Evolutionary conservation across 2,329 filamentous ascomycete species (phyloP).

Genomic region (Apiospora saccharicola): DNA sequence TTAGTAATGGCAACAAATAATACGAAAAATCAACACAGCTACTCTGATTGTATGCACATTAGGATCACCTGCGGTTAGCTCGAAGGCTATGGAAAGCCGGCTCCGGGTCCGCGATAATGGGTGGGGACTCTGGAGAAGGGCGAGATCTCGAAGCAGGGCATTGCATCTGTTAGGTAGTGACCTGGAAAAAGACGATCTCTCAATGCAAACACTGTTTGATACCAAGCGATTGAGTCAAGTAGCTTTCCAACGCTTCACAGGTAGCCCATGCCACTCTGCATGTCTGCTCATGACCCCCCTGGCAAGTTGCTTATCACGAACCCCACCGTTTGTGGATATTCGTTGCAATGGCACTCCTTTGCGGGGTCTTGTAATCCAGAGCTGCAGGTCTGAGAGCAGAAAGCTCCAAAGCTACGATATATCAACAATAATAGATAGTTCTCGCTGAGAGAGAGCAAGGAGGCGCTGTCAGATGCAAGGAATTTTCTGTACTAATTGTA

Average conservation of each 20-base stretch:
- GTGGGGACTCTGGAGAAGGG: slow-evolving; percentile 19
- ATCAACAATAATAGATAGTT: slow-evolving; percentile 1
- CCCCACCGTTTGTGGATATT: slow-evolving; percentile 20
- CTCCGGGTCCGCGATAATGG: not conserved
- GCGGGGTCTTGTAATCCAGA: slow-evolving; percentile 3
- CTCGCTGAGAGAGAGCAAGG: not conserved
- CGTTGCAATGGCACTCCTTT: not conserved
- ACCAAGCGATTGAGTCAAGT: slow-evolving; percentile 8
- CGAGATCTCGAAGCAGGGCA: not conserved
- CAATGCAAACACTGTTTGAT: slow-evolving; percentile 8
- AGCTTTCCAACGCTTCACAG: not conserved
- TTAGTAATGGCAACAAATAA: slow-evolving; percentile 15
- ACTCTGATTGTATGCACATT: slow-evolving; percentile 21
- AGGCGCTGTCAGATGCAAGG: slow-evolving; percentile 1
- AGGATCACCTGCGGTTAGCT: slow-evolving; percentile 7
- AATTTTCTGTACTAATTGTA: not conserved
- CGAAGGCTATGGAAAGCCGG: slow-evolving; percentile 10
- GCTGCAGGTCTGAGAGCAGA: slow-evolving; percentile 11
- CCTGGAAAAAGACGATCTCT: not conserved
- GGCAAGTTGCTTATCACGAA: slow-evolving; percentile 11
- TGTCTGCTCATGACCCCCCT: slow-evolving; percentile 6
- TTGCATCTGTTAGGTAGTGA: slow-evolving; percentile 13
- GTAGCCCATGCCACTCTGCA: slow-evolving; percentile 4
- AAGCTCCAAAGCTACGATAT: not conserved
- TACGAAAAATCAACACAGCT: slow-evolving; percentile 15